Conservation (phyloP, 2,329 filamentous ascomycete genomes). For the Tolypocladium paradoxum region DNA sequence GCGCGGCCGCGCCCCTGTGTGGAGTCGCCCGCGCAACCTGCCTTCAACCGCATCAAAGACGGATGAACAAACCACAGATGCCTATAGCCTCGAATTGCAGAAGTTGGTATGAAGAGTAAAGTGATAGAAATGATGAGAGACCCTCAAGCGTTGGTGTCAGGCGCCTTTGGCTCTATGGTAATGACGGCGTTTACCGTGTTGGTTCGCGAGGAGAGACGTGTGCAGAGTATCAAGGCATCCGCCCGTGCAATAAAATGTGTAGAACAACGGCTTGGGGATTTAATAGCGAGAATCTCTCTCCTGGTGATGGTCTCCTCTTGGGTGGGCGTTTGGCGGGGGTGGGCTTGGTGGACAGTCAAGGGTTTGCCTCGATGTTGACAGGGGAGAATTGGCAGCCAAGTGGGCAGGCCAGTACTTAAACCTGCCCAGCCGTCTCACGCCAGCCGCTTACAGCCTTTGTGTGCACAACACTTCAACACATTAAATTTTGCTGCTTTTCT, state of each 20-base stretch:
- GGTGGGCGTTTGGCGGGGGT: background rate
- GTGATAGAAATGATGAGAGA: background rate
- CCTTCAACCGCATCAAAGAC: too few relatives aligned
- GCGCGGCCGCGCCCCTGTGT: too few relatives aligned
- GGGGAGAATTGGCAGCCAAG: too few relatives aligned
- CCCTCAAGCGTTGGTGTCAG: background rate
- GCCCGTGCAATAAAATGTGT: background rate
- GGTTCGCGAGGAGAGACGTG: background rate
- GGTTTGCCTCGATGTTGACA: too few relatives aligned
- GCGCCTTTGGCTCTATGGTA: background rate
- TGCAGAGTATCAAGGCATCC: background rate
- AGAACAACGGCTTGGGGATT: background rate
- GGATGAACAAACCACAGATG: too few relatives aligned
- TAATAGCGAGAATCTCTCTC: accelerated
- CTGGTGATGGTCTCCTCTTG: background rate
- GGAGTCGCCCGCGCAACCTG: too few relatives aligned
- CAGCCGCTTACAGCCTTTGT: too few relatives aligned
- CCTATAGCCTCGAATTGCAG: too few relatives aligned
- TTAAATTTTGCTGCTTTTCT: background rate
- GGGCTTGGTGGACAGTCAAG: too few relatives aligned
- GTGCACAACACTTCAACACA: background rate
- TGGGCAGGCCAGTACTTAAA: too few relatives aligned
- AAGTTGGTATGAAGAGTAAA: too few relatives aligned
- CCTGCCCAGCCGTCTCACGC: too few relatives aligned
- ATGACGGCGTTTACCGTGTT: background rate